A percentile compares a stretch with the other conserved stretches of the same genome.
These are phyloP conservation scores for Boletus sp. DNA, from an alignment of 1,284 basidiomycete species.

Conservation along the genomic window DNA sequence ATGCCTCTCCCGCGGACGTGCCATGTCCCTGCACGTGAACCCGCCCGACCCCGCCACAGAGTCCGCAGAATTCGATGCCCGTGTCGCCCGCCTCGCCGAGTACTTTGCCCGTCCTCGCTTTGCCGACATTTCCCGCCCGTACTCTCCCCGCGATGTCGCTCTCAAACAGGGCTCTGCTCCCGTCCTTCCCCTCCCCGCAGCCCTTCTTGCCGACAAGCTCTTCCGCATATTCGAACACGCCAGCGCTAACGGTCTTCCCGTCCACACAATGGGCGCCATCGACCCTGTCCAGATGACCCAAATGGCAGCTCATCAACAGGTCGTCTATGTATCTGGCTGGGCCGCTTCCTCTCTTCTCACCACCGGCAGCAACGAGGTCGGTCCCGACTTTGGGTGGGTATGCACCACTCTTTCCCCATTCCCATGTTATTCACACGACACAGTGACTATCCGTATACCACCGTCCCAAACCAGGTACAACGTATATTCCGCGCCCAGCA, in stretches of 20 bases:
- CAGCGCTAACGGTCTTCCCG: conserved; percentile 60
- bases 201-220: conserved; percentile 80
- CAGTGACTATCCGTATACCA: conserved; percentile 91
- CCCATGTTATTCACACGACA: conserved; percentile 4
- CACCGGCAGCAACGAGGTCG: conserved; percentile 92
- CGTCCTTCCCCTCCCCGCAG: conserved; percentile 71
- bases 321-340: conserved; percentile 95
- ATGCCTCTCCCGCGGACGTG: conserved; percentile 17
- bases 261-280: conserved; percentile 86
- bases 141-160: conserved; percentile 74
- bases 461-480: conserved; percentile 90
- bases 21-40: conserved; percentile 54
- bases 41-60: conserved; percentile 67
- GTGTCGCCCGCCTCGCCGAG: conserved; percentile 58
- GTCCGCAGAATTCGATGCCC: conserved; percentile 57
- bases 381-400: conserved; percentile 96
- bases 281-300: conserved; percentile 95
- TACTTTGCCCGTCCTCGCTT: conserved; percentile 82
- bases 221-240: conserved; percentile 64
- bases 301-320: conserved; percentile 93
- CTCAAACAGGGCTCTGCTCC: conserved; percentile 88
- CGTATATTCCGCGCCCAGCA: conserved; percentile 83
- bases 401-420: conserved; percentile 22
- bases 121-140: conserved; percentile 69
- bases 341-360: conserved; percentile 84